These are phyloP conservation scores for Aristolochia fimbriata DNA, from an alignment of 164 flowering plant genomes.

Conservation along the genomic window DNA sequence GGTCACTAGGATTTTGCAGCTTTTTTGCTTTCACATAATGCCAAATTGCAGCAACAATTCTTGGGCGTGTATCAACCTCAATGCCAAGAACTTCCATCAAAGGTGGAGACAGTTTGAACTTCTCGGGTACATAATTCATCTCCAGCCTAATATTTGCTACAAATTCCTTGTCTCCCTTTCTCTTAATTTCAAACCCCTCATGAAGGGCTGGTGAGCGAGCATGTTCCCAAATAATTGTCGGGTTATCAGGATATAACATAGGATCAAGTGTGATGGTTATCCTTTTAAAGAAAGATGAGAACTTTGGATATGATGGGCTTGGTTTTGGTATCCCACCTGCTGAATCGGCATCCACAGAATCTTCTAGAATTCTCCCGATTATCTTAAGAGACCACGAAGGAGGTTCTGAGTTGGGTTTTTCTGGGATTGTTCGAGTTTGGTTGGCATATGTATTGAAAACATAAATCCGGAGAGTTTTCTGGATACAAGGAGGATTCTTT, in stretches of 20 bases:
- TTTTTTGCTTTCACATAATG: constrained; percentile 65
- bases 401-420: constrained; percentile 41
- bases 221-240: constrained; percentile 70
- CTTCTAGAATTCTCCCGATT: constrained; percentile 73
- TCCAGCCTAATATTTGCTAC: constrained; percentile 54
- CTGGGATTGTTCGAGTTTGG: constrained; percentile 31
- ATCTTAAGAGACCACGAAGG: constrained; percentile 86
- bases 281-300: constrained; percentile 77
- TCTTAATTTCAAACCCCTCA: constrained; percentile 87
- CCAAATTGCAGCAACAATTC: constrained; percentile 75
- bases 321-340: constrained; percentile 27
- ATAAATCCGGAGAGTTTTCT: constrained; percentile 62
- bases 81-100: constrained; percentile 65
- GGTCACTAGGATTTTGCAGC: constrained; percentile 55
- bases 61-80: constrained; percentile 69
- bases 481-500: constrained; percentile 53
- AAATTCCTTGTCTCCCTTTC: constrained; percentile 86
- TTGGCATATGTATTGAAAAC: constrained; percentile 71
- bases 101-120: constrained; percentile 56
- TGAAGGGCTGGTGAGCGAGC: constrained; percentile 55
- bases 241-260: constrained; percentile 67
- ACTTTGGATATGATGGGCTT: constrained; percentile 41
- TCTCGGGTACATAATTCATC: constrained; percentile 73
- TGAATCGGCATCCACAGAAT: constrained; percentile 49
- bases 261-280: constrained; percentile 68